Percentiles rank a stretch among this genome's conserved stretches.
Conservation (phyloP, 208 protist species). For the Leishmania arabica region DNA sequence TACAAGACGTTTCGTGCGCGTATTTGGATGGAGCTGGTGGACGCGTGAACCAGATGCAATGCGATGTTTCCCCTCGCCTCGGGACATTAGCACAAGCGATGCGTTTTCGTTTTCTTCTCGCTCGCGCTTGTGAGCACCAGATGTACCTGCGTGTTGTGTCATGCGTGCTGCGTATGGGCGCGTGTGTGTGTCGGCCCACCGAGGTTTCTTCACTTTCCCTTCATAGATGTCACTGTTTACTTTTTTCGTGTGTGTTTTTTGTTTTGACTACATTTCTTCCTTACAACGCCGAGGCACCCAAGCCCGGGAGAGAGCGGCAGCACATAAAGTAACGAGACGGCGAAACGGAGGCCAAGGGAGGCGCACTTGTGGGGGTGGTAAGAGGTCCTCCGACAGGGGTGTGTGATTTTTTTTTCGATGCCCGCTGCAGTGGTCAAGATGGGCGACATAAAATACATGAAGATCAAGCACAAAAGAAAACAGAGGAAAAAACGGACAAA, state of each 20-base stretch:
- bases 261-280: constrained; percentile 1
- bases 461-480: too few species aligned
- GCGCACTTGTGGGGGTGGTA: not conserved
- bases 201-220: not conserved
- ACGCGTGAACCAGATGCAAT: constrained; percentile 22
- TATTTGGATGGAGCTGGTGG: constrained; percentile 92
- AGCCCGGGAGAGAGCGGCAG: not conserved
- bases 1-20: constrained; percentile 89
- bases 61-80: not conserved
- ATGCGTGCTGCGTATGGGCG: not conserved
- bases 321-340: not conserved
- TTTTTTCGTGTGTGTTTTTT: not conserved
- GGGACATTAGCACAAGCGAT: not conserved
- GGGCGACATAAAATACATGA: too few species aligned
- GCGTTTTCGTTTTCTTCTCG: not conserved
- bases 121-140: not conserved
- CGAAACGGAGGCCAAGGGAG: not conserved
- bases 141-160: not conserved
- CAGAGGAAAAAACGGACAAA: not conserved
- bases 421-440: not conserved
- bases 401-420: too few species aligned
- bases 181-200: not conserved
- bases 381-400: too few species aligned
- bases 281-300: not conserved
- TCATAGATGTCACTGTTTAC: not conserved